Evolutionary conservation across 2,329 filamentous ascomycete species (phyloP).

Genomic region (Phyllosticta paracitricarpa): DNA sequence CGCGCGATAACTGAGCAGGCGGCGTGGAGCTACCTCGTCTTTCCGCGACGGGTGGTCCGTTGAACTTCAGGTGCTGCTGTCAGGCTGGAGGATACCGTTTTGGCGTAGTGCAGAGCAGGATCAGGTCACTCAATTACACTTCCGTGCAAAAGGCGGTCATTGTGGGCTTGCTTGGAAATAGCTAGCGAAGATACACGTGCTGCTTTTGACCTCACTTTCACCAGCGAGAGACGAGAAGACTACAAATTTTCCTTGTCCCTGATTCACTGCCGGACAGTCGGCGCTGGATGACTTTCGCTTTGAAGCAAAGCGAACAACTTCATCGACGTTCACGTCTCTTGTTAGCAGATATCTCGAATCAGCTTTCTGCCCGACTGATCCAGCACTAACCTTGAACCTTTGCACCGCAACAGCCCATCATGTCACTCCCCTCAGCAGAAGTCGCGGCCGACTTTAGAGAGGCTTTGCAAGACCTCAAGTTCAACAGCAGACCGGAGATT

Average conservation of each 20-base stretch:
- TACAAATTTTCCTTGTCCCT: constrained; percentile 4
- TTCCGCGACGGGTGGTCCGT: not conserved
- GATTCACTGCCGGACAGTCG: constrained; percentile 6
- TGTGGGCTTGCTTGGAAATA: constrained; percentile 28
- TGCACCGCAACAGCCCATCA: constrained; percentile 36
- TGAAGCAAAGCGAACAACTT: not conserved
- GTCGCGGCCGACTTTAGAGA: constrained; percentile 92
- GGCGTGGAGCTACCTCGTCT: not conserved
- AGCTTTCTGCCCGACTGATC: constrained; percentile 8
- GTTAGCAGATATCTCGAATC: constrained; percentile 17
- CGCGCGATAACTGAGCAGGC: not conserved
- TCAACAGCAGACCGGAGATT: constrained; percentile 90
- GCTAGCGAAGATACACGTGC: constrained; percentile 40
- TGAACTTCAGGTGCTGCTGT: not conserved
- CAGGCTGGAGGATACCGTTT: constrained; percentile 1
- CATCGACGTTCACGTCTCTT: not conserved
- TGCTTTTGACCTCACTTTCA: constrained; percentile 30
- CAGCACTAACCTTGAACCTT: constrained; percentile 12
- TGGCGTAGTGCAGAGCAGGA: constrained; percentile 9
- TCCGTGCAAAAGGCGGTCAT: constrained; percentile 15
- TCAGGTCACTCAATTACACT: constrained; percentile 7
- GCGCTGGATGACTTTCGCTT: constrained; percentile 1
- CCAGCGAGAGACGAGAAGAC: constrained; percentile 22
- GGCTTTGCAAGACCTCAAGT: constrained; percentile 80
- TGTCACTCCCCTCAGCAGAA: constrained; percentile 63